A percentile compares a stretch with the other conserved stretches of the same genome.
These are phyloP conservation scores for Rhizoctonia solani DNA, from an alignment of 1,284 basidiomycete species.

Conservation along the genomic window DNA sequence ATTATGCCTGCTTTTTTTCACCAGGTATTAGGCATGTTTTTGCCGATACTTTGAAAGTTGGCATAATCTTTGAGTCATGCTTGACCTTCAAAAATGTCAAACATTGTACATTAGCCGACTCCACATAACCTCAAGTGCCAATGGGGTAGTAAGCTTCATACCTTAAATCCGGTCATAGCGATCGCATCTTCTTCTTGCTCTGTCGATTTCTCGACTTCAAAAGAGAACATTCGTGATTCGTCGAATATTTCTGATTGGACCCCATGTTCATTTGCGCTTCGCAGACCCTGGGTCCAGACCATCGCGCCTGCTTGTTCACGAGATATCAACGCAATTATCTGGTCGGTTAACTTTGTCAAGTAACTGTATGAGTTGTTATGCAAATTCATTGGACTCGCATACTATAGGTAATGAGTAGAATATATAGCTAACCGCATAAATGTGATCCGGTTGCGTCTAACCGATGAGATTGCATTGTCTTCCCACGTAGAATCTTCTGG, in stretches of 20 bases:
- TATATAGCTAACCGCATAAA: conserved; percentile 57
- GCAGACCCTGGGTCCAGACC: conserved; percentile 26
- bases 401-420: not conserved
- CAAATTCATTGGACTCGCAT: not conserved
- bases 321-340: conserved; percentile 34
- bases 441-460: conserved; percentile 58
- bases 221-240: conserved; percentile 22
- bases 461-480: conserved; percentile 51
- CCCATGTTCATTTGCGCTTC: not conserved
- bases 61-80: not conserved
- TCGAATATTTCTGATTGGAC: not conserved
- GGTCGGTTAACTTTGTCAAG: conserved; percentile 36
- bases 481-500: conserved; percentile 65
- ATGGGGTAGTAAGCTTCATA: not conserved
- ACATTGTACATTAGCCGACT: not conserved
- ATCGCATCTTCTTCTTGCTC: conserved; percentile 29
- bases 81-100: not conserved
- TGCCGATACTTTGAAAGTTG: not conserved
- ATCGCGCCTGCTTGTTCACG: conserved; percentile 32
- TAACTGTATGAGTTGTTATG: conserved; percentile 19
- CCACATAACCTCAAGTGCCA: not conserved
- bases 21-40: conserved; percentile 1
- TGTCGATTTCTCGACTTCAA: conserved; percentile 3
- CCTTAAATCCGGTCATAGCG: conserved; percentile 7
- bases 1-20: conserved; percentile 10